phyloP scores from a whole-genome alignment of 202 grass and related monocot genomes.

The Panicum hallii region DNA sequence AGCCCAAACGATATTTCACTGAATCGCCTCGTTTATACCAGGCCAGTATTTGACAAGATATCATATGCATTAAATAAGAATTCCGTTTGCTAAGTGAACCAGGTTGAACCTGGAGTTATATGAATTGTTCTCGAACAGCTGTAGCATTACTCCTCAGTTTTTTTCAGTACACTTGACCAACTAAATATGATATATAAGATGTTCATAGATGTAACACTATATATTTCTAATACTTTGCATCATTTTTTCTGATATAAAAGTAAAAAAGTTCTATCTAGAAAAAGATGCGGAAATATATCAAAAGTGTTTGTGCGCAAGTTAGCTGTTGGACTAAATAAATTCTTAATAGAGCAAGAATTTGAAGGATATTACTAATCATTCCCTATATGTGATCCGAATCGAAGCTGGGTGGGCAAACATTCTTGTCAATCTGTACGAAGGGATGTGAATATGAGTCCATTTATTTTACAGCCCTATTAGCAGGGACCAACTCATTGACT shows the following conservation, averaged over 20 bases:
- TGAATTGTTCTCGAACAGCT: not conserved
- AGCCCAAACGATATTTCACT: not conserved
- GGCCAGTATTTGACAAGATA: not conserved
- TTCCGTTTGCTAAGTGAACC: not conserved
- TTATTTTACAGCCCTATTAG: not conserved
- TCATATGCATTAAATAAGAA: not conserved
- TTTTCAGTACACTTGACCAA: conserved; percentile 14
- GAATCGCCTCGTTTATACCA: not conserved
- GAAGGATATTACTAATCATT: conserved; percentile 31
- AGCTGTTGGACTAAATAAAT: conserved; percentile 14
- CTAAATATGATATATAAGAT: conserved; percentile 7
- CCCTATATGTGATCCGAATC: not conserved
- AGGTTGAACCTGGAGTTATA: not conserved
- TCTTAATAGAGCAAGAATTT: conserved; percentile 1
- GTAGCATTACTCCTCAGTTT: not conserved
- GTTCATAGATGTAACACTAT: not conserved
- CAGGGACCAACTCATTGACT: not conserved
- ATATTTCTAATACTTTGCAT: conserved; percentile 8
- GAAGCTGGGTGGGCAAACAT: conserved; percentile 26
- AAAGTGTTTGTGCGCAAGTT: not conserved
- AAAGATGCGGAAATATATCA: not conserved
- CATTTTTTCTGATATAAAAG: not conserved
- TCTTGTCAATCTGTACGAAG: conserved; percentile 17
- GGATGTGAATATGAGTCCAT: conserved; percentile 24
- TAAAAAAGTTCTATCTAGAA: not conserved